Percentiles rank a stretch among this genome's conserved stretches.
Conservation (phyloP, 495 filamentous ascomycete genomes). For the Hypoxylon fragiforme region DNA sequence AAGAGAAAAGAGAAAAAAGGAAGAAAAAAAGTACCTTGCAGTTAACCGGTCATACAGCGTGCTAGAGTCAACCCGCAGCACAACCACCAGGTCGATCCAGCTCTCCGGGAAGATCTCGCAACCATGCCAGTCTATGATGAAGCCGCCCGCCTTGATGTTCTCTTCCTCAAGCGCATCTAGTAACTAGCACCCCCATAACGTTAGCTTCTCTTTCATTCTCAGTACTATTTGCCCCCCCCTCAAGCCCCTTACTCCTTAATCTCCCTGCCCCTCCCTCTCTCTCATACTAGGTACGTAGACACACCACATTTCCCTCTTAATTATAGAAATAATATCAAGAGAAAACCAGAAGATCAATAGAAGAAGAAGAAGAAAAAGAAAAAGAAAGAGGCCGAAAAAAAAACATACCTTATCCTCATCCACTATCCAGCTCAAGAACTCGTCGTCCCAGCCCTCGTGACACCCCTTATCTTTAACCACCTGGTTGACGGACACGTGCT, state of each 20-base stretch:
- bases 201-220: conserved; percentile 4
- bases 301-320: too few species aligned
- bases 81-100: conserved; percentile 95
- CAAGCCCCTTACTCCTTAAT: conserved; percentile 31
- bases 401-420: conserved; percentile 87
- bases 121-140: conserved; percentile 96
- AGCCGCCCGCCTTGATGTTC: conserved; percentile 76
- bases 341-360: too few species aligned
- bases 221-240: not conserved
- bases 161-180: conserved; percentile 83
- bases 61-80: conserved; percentile 77
- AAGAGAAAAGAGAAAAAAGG: not conserved
- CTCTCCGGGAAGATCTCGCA: conserved; percentile 93
- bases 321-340: too few species aligned
- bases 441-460: conserved; percentile 82
- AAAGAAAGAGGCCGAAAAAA: too few species aligned
- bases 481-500: conserved; percentile 86
- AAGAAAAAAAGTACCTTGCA: conserved; percentile 55
- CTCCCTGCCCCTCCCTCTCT: not conserved
- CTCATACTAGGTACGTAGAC: not conserved
- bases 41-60: conserved; percentile 84
- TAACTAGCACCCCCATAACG: conserved; percentile 56
- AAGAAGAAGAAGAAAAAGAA: not conserved
- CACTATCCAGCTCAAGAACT: conserved; percentile 85
- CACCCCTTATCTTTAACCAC: conserved; percentile 83